Evolutionary conservation across 352 stramenopile genomes (phyloP).

Genomic region (Phytophthora hybrid): DNA sequence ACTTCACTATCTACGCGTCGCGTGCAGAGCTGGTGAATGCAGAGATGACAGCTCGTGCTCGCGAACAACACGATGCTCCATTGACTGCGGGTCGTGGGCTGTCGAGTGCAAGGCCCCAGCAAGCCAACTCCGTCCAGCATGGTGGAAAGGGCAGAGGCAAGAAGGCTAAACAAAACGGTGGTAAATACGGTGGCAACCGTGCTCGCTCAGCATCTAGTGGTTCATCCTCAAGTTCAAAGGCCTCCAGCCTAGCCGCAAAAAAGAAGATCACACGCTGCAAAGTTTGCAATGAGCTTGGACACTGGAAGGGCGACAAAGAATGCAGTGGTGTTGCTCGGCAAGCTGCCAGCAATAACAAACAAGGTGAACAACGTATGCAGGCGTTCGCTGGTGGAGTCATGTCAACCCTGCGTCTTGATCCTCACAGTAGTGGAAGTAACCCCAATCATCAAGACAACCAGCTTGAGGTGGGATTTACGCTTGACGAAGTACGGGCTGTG

Average conservation of each 20-base stretch:
- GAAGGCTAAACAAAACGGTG: neutral
- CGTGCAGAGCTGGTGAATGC: neutral
- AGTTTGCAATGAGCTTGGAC: neutral
- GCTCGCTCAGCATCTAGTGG: neutral
- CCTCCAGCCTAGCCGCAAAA: neutral
- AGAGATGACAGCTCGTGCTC: neutral
- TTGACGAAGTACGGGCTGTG: neutral
- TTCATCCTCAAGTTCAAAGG: neutral
- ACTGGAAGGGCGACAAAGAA: neutral
- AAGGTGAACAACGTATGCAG: conserved; percentile 1
- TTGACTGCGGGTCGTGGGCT: neutral
- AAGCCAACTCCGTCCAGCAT: conserved; percentile 4
- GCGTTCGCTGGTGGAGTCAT: neutral
- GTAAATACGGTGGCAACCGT: conserved; percentile 9
- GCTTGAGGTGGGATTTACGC: neutral
- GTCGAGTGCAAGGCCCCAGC: neutral
- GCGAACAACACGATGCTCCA: neutral
- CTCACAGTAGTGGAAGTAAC: neutral
- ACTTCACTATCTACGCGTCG: neutral
- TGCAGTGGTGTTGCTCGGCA: neutral
- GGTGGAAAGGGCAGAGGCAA: neutral
- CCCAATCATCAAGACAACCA: neutral
- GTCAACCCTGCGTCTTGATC: neutral
- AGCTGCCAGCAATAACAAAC: neutral
- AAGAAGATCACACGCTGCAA: conserved; percentile 6